These are phyloP conservation scores for Verticillium nubilum DNA, from an alignment of 2,329 filamentous ascomycete species.

Conservation along the genomic window DNA sequence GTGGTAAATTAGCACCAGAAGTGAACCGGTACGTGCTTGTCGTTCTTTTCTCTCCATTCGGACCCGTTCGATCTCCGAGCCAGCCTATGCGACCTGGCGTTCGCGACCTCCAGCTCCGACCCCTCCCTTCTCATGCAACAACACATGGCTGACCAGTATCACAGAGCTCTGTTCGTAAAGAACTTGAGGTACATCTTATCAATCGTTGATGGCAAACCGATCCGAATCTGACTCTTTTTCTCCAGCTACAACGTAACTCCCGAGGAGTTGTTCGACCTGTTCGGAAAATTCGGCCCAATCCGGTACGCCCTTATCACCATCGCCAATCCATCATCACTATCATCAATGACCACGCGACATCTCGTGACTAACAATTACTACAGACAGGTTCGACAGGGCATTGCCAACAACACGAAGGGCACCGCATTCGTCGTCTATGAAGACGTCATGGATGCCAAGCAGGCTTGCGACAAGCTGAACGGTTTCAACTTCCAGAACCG, in stretches of 20 bases:
- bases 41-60: constrained; percentile 4
- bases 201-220: constrained; percentile 29
- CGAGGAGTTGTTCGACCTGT: constrained; percentile 97
- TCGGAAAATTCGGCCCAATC: constrained; percentile 94
- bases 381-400: constrained; percentile 97
- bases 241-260: constrained; percentile 95
- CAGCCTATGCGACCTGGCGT: neutral
- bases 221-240: neutral
- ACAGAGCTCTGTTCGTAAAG: constrained; percentile 99
- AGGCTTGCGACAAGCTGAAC: constrained; percentile 98
- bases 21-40: constrained; percentile 79
- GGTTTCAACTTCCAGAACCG: constrained; percentile 99
- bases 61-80: neutral
- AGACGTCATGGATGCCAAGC: constrained; percentile 97
- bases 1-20: constrained; percentile 97
- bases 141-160: constrained; percentile 24
- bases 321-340: constrained; percentile 3
- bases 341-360: constrained; percentile 6
- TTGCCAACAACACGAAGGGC: constrained; percentile 94
- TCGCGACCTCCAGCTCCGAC: constrained; percentile 1
- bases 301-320: constrained; percentile 55
- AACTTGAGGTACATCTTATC: constrained; percentile 74
- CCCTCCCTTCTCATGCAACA: neutral
- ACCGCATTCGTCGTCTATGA: constrained; percentile 99
- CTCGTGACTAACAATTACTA: constrained; percentile 3